Evolutionary conservation across 176 grass and related monocot genomes (phyloP).

Genomic region (Aechmea fasciata): DNA sequence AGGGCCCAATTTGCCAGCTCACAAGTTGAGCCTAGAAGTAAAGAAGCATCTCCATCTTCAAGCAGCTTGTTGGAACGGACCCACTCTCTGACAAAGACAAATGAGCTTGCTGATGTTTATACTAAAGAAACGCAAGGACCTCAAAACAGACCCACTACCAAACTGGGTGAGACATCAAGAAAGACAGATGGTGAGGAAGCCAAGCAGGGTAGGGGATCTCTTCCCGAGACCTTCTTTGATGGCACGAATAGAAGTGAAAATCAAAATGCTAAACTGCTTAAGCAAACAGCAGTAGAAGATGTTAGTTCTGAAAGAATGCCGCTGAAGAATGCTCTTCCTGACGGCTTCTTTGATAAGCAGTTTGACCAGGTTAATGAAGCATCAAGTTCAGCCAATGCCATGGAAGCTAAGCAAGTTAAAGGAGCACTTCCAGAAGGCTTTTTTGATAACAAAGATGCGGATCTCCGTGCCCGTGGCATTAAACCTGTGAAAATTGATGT

Average conservation of each 20-base stretch:
- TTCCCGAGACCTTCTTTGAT: constrained; percentile 16
- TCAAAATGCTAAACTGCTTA: constrained; percentile 26
- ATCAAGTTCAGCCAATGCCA: constrained; percentile 19
- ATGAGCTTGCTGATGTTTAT: constrained; percentile 27
- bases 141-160: not conserved
- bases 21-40: not conserved
- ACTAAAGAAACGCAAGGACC: not conserved
- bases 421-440: constrained; percentile 85
- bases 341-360: constrained; percentile 52
- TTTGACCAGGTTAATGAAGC: constrained; percentile 27
- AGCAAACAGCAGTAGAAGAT: constrained; percentile 22
- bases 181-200: not conserved
- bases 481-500: constrained; percentile 65
- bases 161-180: not conserved
- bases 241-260: constrained; percentile 24
- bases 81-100: constrained; percentile 4
- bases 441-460: constrained; percentile 97
- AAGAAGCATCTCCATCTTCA: constrained; percentile 10
- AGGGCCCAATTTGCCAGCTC: constrained; percentile 16
- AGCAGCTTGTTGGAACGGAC: not conserved
- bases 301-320: not conserved
- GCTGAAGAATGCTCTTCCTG: constrained; percentile 50
- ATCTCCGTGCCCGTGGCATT: constrained; percentile 82
- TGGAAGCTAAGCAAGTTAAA: constrained; percentile 41
- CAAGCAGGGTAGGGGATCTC: constrained; percentile 1